phyloP scores from a whole-genome alignment of 805 yeast species.

The Priceomyces carsonii region DNA sequence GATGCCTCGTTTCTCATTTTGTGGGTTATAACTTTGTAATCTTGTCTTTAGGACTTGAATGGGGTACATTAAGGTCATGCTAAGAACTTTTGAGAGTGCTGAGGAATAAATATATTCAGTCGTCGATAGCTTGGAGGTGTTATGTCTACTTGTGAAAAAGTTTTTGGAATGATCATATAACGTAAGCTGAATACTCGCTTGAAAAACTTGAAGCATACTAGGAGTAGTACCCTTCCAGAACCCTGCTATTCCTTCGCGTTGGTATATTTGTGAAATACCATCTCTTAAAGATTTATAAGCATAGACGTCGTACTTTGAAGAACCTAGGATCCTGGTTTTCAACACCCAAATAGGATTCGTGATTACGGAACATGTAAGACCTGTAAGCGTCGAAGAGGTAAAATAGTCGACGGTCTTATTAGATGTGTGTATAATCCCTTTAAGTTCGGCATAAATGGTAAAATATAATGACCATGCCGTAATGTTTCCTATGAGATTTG shows the following conservation, averaged over 20 bases:
- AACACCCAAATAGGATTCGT: constrained; percentile 97
- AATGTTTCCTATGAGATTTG: constrained; percentile 82
- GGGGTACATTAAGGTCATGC: constrained; percentile 76
- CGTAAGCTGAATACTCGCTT: constrained; percentile 86
- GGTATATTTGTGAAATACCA: constrained; percentile 52
- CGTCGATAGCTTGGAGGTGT: constrained; percentile 36
- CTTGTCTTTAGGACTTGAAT: constrained; percentile 79
- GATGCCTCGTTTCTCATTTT: constrained; percentile 23
- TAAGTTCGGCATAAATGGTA: constrained; percentile 67
- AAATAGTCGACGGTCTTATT: constrained; percentile 29
- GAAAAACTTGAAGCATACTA: constrained; percentile 78
- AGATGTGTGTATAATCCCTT: constrained; percentile 21
- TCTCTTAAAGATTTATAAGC: constrained; percentile 60
- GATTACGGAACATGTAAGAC: constrained; percentile 67
- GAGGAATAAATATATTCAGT: constrained; percentile 66
- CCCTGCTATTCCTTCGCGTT: constrained; percentile 57
- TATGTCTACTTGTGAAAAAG: constrained; percentile 12
- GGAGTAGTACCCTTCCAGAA: constrained; percentile 78
- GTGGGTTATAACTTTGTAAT: constrained; percentile 50
- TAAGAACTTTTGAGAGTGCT: constrained; percentile 63
- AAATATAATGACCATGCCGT: constrained; percentile 90
- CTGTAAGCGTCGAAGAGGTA: constrained; percentile 54
- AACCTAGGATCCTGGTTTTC: constrained; percentile 82
- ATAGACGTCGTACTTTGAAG: constrained; percentile 40
- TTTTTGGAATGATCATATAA: constrained; percentile 77